These are phyloP conservation scores for Beverwykella pulmonaria DNA, from an alignment of 495 filamentous ascomycete genomes.

Conservation along the genomic window DNA sequence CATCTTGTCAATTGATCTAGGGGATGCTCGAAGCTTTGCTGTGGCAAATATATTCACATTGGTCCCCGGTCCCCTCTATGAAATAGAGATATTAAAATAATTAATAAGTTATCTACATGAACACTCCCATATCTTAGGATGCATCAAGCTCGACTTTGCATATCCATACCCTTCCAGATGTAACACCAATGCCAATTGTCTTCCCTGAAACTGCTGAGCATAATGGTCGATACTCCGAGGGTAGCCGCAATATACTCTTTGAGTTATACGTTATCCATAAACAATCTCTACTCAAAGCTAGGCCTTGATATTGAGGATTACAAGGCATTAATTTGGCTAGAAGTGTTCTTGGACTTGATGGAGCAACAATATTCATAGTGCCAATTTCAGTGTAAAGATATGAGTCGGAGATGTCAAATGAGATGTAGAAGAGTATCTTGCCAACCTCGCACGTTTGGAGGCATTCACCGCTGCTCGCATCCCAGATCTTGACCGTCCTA, in stretches of 20 bases:
- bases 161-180: constrained; percentile 11
- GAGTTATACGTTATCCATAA: constrained; percentile 25
- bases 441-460: neutral
- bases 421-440: neutral
- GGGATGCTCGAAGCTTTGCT: too few species aligned
- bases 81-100: too few species aligned
- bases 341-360: neutral
- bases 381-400: constrained; percentile 8
- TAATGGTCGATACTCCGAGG: constrained; percentile 20
- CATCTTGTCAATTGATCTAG: too few species aligned
- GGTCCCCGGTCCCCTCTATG: too few species aligned
- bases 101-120: too few species aligned
- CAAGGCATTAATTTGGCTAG: neutral
- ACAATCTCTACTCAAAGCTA: constrained; percentile 12
- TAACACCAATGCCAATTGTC: constrained; percentile 1
- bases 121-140: too few species aligned
- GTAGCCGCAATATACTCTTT: constrained; percentile 19
- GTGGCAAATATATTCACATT: too few species aligned
- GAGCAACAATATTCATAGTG: constrained; percentile 2
- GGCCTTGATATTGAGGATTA: too few species aligned
- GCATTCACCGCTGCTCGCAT: too few species aligned
- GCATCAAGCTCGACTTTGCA: constrained; percentile 4
- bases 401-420: neutral
- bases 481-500: too few species aligned
- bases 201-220: too few species aligned